A percentile compares a stretch with the other conserved stretches of the same genome.
Conservation (phyloP, 176 grass and related monocot species). For the Avena sativa region DNA sequence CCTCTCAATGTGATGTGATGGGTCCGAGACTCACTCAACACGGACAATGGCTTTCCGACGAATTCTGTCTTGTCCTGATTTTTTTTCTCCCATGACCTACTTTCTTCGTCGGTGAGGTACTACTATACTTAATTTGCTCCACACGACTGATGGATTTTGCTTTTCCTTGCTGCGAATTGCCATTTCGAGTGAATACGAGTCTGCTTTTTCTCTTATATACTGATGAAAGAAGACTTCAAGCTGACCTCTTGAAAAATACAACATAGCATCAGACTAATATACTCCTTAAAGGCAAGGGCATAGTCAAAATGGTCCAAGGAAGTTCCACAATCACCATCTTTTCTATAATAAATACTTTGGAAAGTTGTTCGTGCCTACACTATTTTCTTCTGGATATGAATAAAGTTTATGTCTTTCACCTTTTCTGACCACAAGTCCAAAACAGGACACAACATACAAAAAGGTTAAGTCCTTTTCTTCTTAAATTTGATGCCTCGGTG, state of each 20-base stretch:
- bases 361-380: neutral
- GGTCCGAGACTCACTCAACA: neutral
- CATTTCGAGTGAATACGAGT: neutral
- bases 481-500: neutral
- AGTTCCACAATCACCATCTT: conserved; percentile 1
- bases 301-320: neutral
- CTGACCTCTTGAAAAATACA: neutral
- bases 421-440: neutral
- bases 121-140: neutral
- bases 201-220: too few relatives aligned
- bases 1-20: neutral
- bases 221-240: neutral
- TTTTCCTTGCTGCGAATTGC: neutral
- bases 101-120: neutral
- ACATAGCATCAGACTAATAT: neutral
- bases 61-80: neutral
- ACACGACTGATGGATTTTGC: neutral
- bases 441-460: neutral
- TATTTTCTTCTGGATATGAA: neutral
- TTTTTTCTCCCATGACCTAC: neutral
- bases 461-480: neutral
- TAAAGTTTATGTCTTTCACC: neutral
- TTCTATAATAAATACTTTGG: neutral
- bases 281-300: neutral
- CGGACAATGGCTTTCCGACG: too few relatives aligned